These are phyloP conservation scores for Chimonanthus salicifolius DNA, from an alignment of 164 flowering plant species.

Conservation along the genomic window DNA sequence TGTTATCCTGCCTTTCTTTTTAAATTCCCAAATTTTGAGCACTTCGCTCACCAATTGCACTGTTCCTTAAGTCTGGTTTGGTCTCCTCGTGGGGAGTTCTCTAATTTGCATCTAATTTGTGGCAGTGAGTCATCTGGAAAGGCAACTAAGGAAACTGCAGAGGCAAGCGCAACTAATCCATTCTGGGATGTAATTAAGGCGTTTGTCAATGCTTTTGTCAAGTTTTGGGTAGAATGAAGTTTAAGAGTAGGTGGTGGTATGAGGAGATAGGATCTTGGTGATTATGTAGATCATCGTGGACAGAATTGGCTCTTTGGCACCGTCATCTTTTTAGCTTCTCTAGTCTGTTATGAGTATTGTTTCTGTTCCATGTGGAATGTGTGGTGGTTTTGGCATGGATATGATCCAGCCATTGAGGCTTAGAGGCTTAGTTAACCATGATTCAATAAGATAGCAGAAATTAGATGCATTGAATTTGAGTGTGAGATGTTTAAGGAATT, in stretches of 20 bases:
- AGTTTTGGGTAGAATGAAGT: slow-evolving; percentile 53
- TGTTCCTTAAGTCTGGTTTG: background rate
- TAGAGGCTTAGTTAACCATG: no score
- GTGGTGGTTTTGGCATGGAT: no score
- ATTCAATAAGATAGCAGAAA: no score
- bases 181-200: slow-evolving; percentile 34
- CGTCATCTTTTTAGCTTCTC: background rate
- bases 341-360: no score
- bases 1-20: background rate
- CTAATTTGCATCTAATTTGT: slow-evolving; percentile 4
- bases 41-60: background rate
- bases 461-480: no score
- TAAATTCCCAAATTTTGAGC: background rate
- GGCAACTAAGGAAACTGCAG: slow-evolving; percentile 30
- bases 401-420: no score
- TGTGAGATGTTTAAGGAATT: no score
- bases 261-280: background rate
- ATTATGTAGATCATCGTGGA: background rate
- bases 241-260: background rate
- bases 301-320: background rate
- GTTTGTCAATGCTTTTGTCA: slow-evolving; percentile 39
- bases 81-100: background rate
- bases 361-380: no score
- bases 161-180: slow-evolving; percentile 31
- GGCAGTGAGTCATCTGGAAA: slow-evolving; percentile 60